phyloP scores from a whole-genome alignment of 2,329 filamentous ascomycete genomes.

The Pezicula radicicola region DNA sequence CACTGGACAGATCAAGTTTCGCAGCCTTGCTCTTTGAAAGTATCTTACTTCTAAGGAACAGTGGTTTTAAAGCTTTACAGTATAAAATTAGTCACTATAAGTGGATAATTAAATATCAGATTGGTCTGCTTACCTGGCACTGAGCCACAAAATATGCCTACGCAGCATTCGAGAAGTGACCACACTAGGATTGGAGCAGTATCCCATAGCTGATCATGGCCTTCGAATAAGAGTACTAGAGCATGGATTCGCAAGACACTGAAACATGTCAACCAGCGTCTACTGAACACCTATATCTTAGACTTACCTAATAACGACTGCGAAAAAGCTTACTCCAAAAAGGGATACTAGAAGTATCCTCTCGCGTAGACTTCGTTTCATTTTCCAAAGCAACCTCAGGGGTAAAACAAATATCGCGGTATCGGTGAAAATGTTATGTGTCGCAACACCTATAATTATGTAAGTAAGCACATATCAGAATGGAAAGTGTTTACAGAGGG shows the following conservation, averaged over 20 bases:
- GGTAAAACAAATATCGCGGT: neutral
- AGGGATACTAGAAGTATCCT: neutral
- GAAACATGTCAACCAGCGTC: neutral
- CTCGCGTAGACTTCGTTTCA: neutral
- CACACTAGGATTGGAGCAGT: neutral
- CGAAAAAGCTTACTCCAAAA: neutral
- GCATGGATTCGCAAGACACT: neutral
- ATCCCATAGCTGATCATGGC: neutral
- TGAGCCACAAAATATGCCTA: neutral
- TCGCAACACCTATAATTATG: neutral
- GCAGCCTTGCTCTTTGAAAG: neutral
- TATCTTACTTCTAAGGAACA: neutral
- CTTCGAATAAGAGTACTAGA: neutral
- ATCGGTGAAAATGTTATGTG: neutral
- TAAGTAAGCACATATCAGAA: neutral
- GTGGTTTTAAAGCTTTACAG: neutral
- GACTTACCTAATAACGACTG: neutral
- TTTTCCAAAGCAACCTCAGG: neutral
- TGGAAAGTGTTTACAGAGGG: neutral
- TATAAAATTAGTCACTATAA: neutral
- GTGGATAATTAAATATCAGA: neutral
- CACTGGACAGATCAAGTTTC: neutral
- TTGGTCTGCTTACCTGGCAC: neutral
- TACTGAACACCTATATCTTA: neutral
- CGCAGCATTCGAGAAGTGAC: neutral